phyloP scores from a whole-genome alignment of 2,329 filamentous ascomycete genomes.

The Amesomyces nigricolor region DNA sequence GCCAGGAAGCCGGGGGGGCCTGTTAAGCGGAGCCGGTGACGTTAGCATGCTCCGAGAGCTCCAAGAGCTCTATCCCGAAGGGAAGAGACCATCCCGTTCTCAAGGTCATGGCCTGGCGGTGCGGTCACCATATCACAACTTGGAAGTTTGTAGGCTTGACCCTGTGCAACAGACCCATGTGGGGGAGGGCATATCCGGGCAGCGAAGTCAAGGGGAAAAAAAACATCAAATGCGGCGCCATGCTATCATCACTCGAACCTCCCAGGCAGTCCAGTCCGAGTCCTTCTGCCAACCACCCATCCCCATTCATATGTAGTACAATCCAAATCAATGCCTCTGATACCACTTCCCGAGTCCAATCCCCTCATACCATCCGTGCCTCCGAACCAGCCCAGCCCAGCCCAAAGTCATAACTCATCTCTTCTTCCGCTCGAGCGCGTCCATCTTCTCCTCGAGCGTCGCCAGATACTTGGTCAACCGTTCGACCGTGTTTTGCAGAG shows the following conservation, averaged over 20 bases:
- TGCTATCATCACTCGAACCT: background rate
- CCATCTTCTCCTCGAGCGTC: slow-evolving; percentile 74
- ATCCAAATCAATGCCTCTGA: background rate
- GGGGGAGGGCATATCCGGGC: background rate
- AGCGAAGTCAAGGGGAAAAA: background rate
- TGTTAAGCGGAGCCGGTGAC: background rate
- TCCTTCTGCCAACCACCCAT: background rate
- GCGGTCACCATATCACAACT: too few species aligned
- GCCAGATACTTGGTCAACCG: slow-evolving; percentile 79
- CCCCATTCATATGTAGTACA: background rate
- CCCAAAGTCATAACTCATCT: slow-evolving; percentile 41
- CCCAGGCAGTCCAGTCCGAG: too few species aligned
- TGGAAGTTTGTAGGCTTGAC: too few species aligned
- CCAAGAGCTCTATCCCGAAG: background rate
- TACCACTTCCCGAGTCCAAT: background rate
- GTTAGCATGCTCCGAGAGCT: background rate
- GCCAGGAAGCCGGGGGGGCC: background rate
- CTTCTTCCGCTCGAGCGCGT: slow-evolving; percentile 59
- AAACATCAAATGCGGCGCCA: background rate
- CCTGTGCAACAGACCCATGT: too few species aligned
- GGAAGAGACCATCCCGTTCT: too few species aligned
- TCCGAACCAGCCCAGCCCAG: background rate
- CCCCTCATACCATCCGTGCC: background rate
- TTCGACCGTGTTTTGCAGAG: slow-evolving; percentile 81
- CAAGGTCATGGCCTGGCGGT: too few species aligned